Evolutionary conservation across 2,329 filamentous ascomycete species (phyloP), one percentile per base, ranked within the genome.

Genomic region (Ophiognomonia clavigignenti-juglandacearum): DNA sequence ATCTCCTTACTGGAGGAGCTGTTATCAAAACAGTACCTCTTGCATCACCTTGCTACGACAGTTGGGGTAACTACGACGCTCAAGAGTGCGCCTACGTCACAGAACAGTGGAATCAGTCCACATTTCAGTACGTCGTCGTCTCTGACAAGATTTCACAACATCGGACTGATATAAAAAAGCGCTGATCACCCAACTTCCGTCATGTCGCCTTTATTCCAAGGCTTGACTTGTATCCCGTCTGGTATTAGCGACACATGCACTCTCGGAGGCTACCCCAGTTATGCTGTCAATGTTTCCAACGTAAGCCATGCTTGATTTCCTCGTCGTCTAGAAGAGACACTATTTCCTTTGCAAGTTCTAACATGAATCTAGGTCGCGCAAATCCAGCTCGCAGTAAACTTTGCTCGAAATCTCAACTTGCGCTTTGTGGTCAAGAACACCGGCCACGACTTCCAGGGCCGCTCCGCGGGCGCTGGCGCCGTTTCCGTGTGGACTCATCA

Each of bases 11-110:
- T 2, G 62, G 64, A 19, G 77, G 75, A 1, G 65, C 63, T 4
- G 62, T 83, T 23, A 64, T 83, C 35, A 66, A 69, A 10, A 79
- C 74, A 0, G 61, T 72, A 3, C 79, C 80, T 0, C 56, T 81
- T 3, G 79, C 69, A 1, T 59, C 69, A 3, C 63, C 71, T 1
- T 83, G 79, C 56, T 78, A 83, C 53, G 62, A 68, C 26, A 65
- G 61, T 6, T 59, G 56, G 46, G 54, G 54, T 16, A 78, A 74
- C 54, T 61, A 79, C 56, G 66, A 64, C 7, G 58, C 56, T 4
- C 61, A 56, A 1, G 51, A 56, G 22, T 81, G 77, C 56, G 49
- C 58, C 1, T 56, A 51, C 3, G 56, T 77, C 16, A 56, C 63
- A 47, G 52, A 47, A 10, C 48, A 60, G 36, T 72, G 68, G 67